Evolutionary conservation across 1,139 yeast species (phyloP), one percentile per base, ranked within the genome.

Genomic region (Zhuliangozyma parablackwelliae): DNA sequence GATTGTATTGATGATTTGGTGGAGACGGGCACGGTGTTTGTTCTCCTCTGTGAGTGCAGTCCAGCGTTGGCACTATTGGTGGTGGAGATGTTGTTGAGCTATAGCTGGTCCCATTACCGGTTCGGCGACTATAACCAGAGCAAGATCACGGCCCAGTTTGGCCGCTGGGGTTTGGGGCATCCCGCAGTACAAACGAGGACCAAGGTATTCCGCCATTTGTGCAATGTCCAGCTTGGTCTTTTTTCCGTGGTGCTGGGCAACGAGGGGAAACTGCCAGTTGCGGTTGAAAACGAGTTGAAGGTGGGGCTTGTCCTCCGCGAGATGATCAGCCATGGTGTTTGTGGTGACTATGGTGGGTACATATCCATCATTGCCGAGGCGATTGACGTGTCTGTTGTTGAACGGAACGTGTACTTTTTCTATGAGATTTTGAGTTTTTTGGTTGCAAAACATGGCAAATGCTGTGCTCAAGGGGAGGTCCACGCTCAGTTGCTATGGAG

Each of bases 61-160:
- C 29, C 41, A 1, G 36, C 36, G 7, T 35, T 50, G 7, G 59
- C 53, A 34, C 37, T 50, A 6, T 38, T 59, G 6, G 28, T 53
- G 6, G 40, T 65, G 20, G 75, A 68, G 36, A 51, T 63, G 46
- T 36, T 67, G 9, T 47, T 67, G 26, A 52, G 49, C 27, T 70
- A 66, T 42, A 63, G 69, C 40, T 64, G 69, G 56, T 51, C 56
- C 8, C 71, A 69, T 35, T 69, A 71, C 65, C 53, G 45, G 28
- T 43, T 30, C 21, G 35, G 34, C 24, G 44, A 43, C 3, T 39
- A 34, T 1, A 36, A 28, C 26, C 28, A 21, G 13, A 28, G 32
- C 21, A n/a, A 21, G 8, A 38, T 42, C 9, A 40, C 28, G 39
- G 21, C 10, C 21, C 42, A 45, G 28, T 57, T 54, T 32, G 42